These are phyloP conservation scores for Hericium alpestre DNA, from an alignment of 768 basidiomycete genomes.

Conservation along the genomic window DNA sequence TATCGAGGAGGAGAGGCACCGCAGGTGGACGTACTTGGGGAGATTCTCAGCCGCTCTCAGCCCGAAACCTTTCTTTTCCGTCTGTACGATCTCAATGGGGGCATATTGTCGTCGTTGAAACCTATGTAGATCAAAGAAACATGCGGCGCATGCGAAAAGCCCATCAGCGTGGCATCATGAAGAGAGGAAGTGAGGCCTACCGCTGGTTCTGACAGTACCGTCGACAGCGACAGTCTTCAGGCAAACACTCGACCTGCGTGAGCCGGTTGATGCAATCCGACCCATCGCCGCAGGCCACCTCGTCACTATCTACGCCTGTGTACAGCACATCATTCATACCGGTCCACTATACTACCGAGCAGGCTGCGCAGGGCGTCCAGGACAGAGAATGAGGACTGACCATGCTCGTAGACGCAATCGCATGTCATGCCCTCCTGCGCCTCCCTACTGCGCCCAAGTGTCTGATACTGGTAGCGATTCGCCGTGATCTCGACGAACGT, in stretches of 20 bases:
- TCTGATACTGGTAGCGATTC: slow-evolving; percentile 83
- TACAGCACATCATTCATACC: slow-evolving; percentile 13
- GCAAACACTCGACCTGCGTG: slow-evolving; percentile 93
- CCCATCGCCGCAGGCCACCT: slow-evolving; percentile 67
- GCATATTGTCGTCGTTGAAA: slow-evolving; percentile 85
- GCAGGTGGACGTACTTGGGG: slow-evolving; percentile 40
- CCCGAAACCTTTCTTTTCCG: slow-evolving; percentile 94
- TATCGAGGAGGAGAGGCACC: background rate
- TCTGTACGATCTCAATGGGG: slow-evolving; percentile 79
- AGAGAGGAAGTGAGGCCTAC: slow-evolving; percentile 31
- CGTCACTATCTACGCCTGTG: slow-evolving; percentile 48
- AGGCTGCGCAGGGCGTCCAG: slow-evolving; percentile 3
- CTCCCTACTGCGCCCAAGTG: slow-evolving; percentile 81
- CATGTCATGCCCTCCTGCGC: slow-evolving; percentile 89
- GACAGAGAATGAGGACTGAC: slow-evolving; percentile 39
- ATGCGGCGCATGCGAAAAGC: background rate
- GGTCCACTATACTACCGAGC: background rate
- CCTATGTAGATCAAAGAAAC: slow-evolving; percentile 29
- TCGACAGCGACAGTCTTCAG: slow-evolving; percentile 78
- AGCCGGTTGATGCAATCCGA: slow-evolving; percentile 93
- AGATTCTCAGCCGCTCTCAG: slow-evolving; percentile 66
- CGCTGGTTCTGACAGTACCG: slow-evolving; percentile 85
- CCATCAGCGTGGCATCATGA: background rate
- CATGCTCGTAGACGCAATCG: slow-evolving; percentile 78
- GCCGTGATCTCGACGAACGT: slow-evolving; percentile 63